Percentiles rank a stretch among this genome's conserved stretches.
Evolutionary conservation across 75 land plant genomes (phyloP).

Genomic region (Pinus tabuliformis): DNA sequence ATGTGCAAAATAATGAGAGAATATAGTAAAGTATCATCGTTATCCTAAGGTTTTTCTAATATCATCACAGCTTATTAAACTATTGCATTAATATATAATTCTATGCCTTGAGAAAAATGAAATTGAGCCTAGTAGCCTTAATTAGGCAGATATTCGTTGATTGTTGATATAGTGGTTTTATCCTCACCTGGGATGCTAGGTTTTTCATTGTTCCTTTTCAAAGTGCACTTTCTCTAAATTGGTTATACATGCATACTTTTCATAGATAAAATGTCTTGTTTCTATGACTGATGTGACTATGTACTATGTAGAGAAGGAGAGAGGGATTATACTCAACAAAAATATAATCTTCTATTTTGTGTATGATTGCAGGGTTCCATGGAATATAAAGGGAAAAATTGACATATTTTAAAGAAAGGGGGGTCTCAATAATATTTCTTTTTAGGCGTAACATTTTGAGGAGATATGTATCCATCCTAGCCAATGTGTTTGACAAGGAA

Average conservation of each 20-base stretch:
- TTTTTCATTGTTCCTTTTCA: too few species aligned
- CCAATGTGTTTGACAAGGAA: slow-evolving; percentile 33
- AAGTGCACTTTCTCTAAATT: neutral
- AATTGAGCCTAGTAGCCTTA: neutral
- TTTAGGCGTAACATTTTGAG: slow-evolving; percentile 34
- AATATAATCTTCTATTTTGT: neutral
- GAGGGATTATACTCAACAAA: neutral
- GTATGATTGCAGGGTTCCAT: slow-evolving; percentile 31
- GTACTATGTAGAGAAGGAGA: neutral
- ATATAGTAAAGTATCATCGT: too few species aligned
- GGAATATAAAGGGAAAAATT: slow-evolving; percentile 35
- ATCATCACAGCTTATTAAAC: neutral
- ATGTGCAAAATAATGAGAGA: too few species aligned
- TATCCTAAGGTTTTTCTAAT: too few species aligned
- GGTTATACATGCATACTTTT: too few species aligned
- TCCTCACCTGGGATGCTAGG: neutral
- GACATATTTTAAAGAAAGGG: slow-evolving; percentile 28
- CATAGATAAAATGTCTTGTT: neutral
- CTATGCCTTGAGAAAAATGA: neutral
- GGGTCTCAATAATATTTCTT: slow-evolving; percentile 40
- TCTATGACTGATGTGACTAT: neutral
- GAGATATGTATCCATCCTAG: slow-evolving; percentile 38
- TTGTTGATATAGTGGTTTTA: neutral
- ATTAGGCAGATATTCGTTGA: neutral
- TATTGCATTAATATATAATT: neutral